Conservation (phyloP, 352 stramenopile species). For the Globisporangium yorkense region DNA sequence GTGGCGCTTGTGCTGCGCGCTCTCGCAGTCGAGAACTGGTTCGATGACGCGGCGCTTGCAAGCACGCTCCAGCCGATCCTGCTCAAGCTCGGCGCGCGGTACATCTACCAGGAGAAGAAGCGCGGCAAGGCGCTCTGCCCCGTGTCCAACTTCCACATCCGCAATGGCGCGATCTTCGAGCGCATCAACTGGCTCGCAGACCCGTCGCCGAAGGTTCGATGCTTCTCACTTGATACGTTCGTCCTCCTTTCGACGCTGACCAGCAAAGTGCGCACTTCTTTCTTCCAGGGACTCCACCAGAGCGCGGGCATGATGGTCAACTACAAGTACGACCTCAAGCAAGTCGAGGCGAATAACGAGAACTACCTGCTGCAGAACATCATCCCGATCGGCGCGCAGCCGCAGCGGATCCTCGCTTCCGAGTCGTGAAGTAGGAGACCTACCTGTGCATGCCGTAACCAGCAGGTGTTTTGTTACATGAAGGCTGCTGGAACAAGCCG, state of each 20-base stretch:
- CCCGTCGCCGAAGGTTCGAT: slow-evolving; percentile 59
- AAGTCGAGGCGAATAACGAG: slow-evolving; percentile 79
- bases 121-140: slow-evolving; percentile 75
- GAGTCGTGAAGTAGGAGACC: not conserved
- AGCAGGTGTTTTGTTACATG: no score
- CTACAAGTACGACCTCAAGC: slow-evolving; percentile 80
- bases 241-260: not conserved
- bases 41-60: slow-evolving; percentile 28
- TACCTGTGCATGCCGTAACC: not conserved
- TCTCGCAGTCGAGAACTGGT: slow-evolving; percentile 47
- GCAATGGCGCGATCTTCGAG: slow-evolving; percentile 83
- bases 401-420: slow-evolving; percentile 35
- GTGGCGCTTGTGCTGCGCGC: slow-evolving; percentile 31
- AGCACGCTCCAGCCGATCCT: slow-evolving; percentile 54
- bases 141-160: slow-evolving; percentile 82
- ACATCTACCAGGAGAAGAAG: slow-evolving; percentile 83
- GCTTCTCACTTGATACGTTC: not conserved
- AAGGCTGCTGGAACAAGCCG: no score
- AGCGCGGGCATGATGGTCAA: slow-evolving; percentile 84
- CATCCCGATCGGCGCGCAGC: slow-evolving; percentile 69
- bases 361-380: slow-evolving; percentile 76
- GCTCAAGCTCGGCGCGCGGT: slow-evolving; percentile 52
- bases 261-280: no score
- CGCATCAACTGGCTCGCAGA: slow-evolving; percentile 82
- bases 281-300: slow-evolving; percentile 48